These are phyloP conservation scores for Dictyostelium capitatum DNA, from an alignment of 78 protist genomes.

Conservation along the genomic window DNA sequence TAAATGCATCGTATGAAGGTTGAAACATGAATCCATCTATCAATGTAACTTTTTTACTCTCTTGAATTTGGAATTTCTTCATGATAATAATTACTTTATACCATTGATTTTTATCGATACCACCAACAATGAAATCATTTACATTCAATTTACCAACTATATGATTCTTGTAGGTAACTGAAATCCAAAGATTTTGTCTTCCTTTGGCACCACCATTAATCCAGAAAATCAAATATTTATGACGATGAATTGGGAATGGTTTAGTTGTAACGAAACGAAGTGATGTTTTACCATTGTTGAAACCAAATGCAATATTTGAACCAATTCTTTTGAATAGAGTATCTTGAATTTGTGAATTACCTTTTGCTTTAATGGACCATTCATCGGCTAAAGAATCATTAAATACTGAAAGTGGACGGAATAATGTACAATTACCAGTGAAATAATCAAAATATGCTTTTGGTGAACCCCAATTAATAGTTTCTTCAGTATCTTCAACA, in stretches of 20 bases:
- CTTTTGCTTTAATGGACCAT: not conserved
- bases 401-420: not conserved
- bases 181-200: slow-evolving; percentile 6
- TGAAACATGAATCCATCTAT: slow-evolving; percentile 30
- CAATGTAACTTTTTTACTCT: not conserved
- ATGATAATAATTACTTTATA: not conserved
- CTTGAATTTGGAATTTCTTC: slow-evolving; percentile 8
- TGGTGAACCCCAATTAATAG: not conserved
- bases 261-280: not conserved
- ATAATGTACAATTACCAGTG: not conserved
- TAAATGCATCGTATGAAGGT: not conserved
- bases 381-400: not conserved
- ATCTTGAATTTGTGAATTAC: not conserved
- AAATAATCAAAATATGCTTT: not conserved
- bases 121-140: not conserved
- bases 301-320: not conserved
- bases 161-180: not conserved
- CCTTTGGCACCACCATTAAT: slow-evolving; percentile 17
- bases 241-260: not conserved
- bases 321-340: not conserved
- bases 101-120: slow-evolving; percentile 13
- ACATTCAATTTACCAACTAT: not conserved
- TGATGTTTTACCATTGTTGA: not conserved
- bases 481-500: not conserved
- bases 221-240: slow-evolving; percentile 11